phyloP scores from a whole-genome alignment of 495 filamentous ascomycete genomes.

The Haplographium delicatum region DNA sequence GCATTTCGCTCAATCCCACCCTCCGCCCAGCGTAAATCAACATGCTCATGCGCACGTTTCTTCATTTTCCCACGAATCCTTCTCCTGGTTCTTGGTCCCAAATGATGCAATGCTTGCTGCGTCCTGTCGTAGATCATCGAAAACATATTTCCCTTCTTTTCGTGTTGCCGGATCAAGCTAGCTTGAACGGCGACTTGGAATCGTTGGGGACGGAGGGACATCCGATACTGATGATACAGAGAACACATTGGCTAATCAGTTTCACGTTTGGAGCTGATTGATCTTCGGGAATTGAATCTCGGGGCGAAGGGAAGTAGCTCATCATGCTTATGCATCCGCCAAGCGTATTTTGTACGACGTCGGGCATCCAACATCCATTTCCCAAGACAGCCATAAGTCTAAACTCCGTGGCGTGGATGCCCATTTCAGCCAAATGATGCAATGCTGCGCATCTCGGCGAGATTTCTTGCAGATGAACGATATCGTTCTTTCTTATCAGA shows the following conservation, averaged over 20 bases:
- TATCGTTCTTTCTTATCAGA: neutral
- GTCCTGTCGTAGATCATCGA: conserved; percentile 1
- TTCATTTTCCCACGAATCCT: neutral
- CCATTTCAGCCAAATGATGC: neutral
- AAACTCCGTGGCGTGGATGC: neutral
- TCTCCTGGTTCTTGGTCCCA: neutral
- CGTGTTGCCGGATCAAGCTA: neutral
- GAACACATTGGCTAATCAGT: neutral
- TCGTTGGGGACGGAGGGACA: neutral
- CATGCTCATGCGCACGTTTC: neutral
- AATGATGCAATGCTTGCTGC: neutral
- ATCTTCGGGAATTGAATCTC: neutral
- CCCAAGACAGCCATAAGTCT: neutral
- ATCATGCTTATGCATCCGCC: neutral
- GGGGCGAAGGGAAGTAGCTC: too few species aligned
- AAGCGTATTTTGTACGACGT: neutral
- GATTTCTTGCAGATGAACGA: neutral
- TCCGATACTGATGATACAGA: neutral
- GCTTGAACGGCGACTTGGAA: neutral
- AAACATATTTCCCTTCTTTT: neutral
- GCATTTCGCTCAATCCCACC: neutral
- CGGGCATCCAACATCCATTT: neutral
- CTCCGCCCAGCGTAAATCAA: neutral
- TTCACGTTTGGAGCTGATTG: too few species aligned
- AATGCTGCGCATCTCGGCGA: neutral